Conservation (phyloP, 2,329 filamentous ascomycete species). For the Colletotrichum sp. region DNA sequence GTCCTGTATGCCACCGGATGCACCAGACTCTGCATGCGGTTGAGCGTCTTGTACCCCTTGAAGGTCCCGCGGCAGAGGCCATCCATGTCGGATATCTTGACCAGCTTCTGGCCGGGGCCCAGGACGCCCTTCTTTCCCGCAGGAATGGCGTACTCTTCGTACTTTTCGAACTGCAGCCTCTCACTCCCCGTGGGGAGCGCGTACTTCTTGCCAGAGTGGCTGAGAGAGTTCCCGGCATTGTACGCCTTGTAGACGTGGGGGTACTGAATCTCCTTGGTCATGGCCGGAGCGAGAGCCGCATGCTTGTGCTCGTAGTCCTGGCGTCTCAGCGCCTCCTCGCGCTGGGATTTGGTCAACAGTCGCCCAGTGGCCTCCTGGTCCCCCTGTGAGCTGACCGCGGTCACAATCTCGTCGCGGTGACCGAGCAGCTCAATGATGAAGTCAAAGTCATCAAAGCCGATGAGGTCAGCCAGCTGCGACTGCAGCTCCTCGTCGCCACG, state of each 20-base stretch:
- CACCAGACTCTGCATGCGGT: constrained; percentile 97
- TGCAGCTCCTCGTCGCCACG: constrained; percentile 85
- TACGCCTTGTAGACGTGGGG: constrained; percentile 92
- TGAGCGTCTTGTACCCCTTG: constrained; percentile 89
- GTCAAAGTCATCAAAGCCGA: constrained; percentile 93
- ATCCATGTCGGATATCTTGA: constrained; percentile 84
- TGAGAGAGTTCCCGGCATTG: constrained; percentile 85
- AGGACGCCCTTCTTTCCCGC: constrained; percentile 80
- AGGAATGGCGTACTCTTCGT: constrained; percentile 89
- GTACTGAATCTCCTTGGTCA: constrained; percentile 77
- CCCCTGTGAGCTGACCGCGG: constrained; percentile 41
- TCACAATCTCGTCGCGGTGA: constrained; percentile 72
- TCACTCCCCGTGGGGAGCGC: constrained; percentile 78
- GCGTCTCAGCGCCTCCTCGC: constrained; percentile 77
- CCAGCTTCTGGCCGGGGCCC: constrained; percentile 73
- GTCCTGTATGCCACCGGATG: constrained; percentile 96
- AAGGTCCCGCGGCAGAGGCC: constrained; percentile 91
- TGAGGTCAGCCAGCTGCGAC: constrained; percentile 83
- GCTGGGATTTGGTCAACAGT: constrained; percentile 76
- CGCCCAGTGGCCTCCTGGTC: constrained; percentile 45
- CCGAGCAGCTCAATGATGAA: constrained; percentile 90
- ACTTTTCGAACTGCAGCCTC: constrained; percentile 74
- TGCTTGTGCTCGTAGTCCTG: constrained; percentile 86
- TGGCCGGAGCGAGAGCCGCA: constrained; percentile 71
- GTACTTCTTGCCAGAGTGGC: constrained; percentile 80